Base-by-base conservation (phyloP, 2,329 filamentous ascomycete genomes). In the Purpureocillium takamizusanense region DNA sequence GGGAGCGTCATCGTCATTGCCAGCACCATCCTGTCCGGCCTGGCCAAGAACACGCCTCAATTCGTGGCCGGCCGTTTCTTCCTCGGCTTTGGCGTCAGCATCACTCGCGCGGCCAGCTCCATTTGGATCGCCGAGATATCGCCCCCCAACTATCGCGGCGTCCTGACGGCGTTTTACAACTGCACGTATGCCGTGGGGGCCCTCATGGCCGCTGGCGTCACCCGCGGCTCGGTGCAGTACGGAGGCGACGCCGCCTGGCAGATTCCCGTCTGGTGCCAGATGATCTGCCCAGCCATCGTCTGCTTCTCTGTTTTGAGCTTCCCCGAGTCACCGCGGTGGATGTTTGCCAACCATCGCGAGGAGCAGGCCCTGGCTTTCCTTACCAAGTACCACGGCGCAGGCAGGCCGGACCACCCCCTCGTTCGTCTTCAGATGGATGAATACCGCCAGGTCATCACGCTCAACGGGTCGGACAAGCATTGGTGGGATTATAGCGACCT, bases 11-110 rank as follows among this genome's bases (percentile, higher is more conserved):
- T 62, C 42, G 61, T 69, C 42, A 55, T 68, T 70, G 37, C 65
- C 33, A 66, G 66, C 16, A 67, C 65, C n/a, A 53, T 60, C 41
- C 58, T 69, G 34, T 65, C 67, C 42, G 62, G 54, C 17, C 59
- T 62, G 2, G 57, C 61, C 37, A 51, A 46, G 34, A 50, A 37
- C 42, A 55, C 47, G 44, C 54, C 53, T n/a, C 65, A 69, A 36
- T 72, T 72, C 49, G 67, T 71, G 55, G 68, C 66, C 33, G 75
- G 75, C 4, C 69, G 75, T 5, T 79, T 81, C 57, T 57, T 80
- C 29, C 67, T 81, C 2, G 76, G 76, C 29, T 79, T 80, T 43
- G 69, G 69, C 39, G 67, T 71, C 37, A 59, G 61, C 15, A 66
- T 72, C 38, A 64, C 63, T 14, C 61, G 65, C 2, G 60, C 65